Evolutionary conservation across 257 asterid genomes (phyloP).

Genomic region (Gynochthodes officinalis): DNA sequence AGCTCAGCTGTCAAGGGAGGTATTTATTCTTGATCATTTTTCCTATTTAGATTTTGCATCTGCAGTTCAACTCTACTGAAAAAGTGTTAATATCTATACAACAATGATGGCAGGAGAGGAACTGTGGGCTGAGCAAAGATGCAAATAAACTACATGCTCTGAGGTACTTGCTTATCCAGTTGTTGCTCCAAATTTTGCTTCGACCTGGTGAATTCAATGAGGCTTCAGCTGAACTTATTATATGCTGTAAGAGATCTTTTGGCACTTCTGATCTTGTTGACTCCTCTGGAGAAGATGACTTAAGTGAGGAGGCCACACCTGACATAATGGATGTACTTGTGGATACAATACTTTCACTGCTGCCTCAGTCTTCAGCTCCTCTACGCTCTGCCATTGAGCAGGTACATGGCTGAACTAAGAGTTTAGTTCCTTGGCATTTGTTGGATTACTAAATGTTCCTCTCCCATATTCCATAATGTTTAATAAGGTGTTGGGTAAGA

Average conservation of each 20-base stretch:
- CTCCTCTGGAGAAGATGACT: slow-evolving; percentile 78
- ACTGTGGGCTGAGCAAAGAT: slow-evolving; percentile 47
- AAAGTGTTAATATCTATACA: neutral
- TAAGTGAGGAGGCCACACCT: slow-evolving; percentile 57
- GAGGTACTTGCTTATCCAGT: slow-evolving; percentile 81
- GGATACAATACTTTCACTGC: slow-evolving; percentile 88
- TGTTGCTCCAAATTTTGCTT: slow-evolving; percentile 88
- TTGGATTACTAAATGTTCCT: neutral
- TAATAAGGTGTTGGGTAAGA: neutral
- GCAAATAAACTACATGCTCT: slow-evolving; percentile 65
- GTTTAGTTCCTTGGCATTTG: neutral
- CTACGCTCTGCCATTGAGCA: slow-evolving; percentile 87
- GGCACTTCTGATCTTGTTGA: slow-evolving; percentile 55
- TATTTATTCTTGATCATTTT: slow-evolving; percentile 20
- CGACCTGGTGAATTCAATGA: slow-evolving; percentile 82
- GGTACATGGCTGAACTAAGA: slow-evolving; percentile 39
- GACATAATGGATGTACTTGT: slow-evolving; percentile 87
- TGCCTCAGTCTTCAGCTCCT: slow-evolving; percentile 93
- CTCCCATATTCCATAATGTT: no score
- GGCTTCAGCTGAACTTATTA: slow-evolving; percentile 83
- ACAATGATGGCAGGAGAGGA: slow-evolving; percentile 56
- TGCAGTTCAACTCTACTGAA: neutral
- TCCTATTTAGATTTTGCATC: neutral
- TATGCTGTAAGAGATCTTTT: slow-evolving; percentile 82
- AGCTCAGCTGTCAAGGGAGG: slow-evolving; percentile 74